Evolutionary conservation across 139 green algal genomes (phyloP).

Genomic region (Raphidocelis subcapitata): DNA sequence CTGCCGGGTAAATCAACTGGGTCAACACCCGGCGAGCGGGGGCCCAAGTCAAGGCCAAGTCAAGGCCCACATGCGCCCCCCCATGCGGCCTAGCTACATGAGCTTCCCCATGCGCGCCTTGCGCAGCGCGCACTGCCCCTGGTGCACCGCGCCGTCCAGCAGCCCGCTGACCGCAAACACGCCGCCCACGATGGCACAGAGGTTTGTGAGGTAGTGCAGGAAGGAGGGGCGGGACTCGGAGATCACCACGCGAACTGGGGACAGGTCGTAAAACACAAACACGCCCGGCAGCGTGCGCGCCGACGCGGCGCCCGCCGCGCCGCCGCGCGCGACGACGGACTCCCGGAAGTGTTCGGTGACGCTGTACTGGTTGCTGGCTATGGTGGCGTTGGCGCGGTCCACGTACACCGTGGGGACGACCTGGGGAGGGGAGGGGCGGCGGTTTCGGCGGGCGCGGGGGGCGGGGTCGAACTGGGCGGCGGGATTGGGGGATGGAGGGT

Average conservation of each 20-base stretch:
- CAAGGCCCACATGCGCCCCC: no score
- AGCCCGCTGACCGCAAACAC: conserved; percentile 96
- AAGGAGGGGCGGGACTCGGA: conserved; percentile 78
- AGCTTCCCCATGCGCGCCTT: conserved; percentile 97
- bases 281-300: conserved; percentile 79
- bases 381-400: conserved; percentile 53
- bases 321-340: not conserved
- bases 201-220: conserved; percentile 89
- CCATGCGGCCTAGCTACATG: no score
- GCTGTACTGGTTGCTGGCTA: conserved; percentile 92
- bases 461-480: no score
- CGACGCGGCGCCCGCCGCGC: not conserved
- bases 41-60: no score
- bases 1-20: no score
- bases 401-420: conserved; percentile 94
- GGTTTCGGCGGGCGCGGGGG: no score
- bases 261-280: conserved; percentile 99
- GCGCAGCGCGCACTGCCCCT: conserved; percentile 74
- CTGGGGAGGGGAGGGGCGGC: conserved; percentile 32
- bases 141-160: conserved; percentile 90
- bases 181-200: conserved; percentile 96
- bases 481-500: no score
- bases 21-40: no score
- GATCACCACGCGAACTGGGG: conserved; percentile 90
- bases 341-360: conserved; percentile 96